Evolutionary conservation across 768 basidiomycete species (phyloP), one percentile per base, ranked within the genome.

Genomic region (Leucocoprinus leucothites): DNA sequence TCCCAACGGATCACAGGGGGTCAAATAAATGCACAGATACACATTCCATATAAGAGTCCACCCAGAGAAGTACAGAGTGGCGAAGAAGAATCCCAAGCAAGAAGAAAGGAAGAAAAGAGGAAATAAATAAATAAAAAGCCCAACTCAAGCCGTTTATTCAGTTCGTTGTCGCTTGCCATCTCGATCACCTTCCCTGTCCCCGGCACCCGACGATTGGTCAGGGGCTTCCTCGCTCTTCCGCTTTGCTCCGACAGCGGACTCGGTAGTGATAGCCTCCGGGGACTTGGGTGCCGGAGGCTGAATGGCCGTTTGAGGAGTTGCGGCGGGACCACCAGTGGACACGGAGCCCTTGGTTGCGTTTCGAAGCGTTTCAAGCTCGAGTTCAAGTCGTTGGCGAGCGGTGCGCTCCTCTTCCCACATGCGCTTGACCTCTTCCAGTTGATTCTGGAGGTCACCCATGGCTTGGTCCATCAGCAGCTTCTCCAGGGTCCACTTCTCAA

Each of bases 401-500:
- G 73, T 72, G 18, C 86, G 78, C 66, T 92, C 91, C 61, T 89
- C 86, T 50, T 91, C 90, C 86, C 89, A 91, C 65, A 85, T 61
- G n/a, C 87, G 74, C 64, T 87, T 83, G 67, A 88, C 76, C 69
- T 92, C 91, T 62, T 91, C 91, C 9, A 93, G 75, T 66, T 92
- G 90, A 13, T 84, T 82, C 68, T 92, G 89, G 54, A 91, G 71
- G 61, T 91, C 90, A 5, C 87, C 88, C 90, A 91, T 90, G 2
- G 89, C 90, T 70, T 94, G 92, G 64, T 94, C 93, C 87, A 91
- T 93, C 49, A 95, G 74, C 31, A 94, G 67, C 71, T 94, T 94
- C 74, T 96, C 93, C 36, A 96, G 76, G 5, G 92, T 93, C 93
- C 94, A 95, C 65, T 91, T 91, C 65, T 95, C 90, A 57, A 93